phyloP scores from a whole-genome alignment of 1,284 basidiomycete species.

The Xerocomus minutiporus region DNA sequence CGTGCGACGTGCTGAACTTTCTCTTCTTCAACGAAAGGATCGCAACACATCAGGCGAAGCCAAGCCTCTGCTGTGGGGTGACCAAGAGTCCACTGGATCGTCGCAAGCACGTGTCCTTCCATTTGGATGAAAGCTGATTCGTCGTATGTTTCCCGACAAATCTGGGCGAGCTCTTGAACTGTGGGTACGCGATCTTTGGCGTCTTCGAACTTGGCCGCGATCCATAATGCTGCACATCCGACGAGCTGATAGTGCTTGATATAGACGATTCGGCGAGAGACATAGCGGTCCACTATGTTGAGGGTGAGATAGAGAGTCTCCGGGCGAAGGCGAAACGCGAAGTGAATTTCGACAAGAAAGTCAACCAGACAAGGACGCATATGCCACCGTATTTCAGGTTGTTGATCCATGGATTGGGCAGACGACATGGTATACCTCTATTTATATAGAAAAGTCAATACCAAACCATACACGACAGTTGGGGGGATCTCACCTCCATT shows the following conservation, averaged over 20 bases:
- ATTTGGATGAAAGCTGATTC: constrained; percentile 95
- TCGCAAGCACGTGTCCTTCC: constrained; percentile 95
- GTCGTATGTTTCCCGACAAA: constrained; percentile 94
- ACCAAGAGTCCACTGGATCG: constrained; percentile 95
- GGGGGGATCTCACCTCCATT: constrained; percentile 80
- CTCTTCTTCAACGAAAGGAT: constrained; percentile 71
- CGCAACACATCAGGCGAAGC: constrained; percentile 80
- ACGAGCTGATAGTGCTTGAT: constrained; percentile 99
- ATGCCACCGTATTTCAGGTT: constrained; percentile 95
- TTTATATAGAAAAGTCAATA: constrained; percentile 14
- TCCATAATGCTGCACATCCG: constrained; percentile 97
- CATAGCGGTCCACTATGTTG: constrained; percentile 99
- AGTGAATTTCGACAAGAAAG: constrained; percentile 98
- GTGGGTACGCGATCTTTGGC: constrained; percentile 97
- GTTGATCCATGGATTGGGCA: constrained; percentile 94
- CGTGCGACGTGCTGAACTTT: constrained; percentile 93
- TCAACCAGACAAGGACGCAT: constrained; percentile 99
- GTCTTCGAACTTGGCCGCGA: constrained; percentile 99
- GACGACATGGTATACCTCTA: constrained; percentile 85
- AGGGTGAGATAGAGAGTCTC: constrained; percentile 98
- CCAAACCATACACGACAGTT: constrained; percentile 2
- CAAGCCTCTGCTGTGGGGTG: constrained; percentile 98
- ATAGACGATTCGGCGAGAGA: constrained; percentile 96
- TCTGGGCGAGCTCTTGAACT: constrained; percentile 88
- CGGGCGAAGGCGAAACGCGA: constrained; percentile 92